Evolutionary conservation across 768 basidiomycete genomes (phyloP), one percentile per base, ranked within the genome.

Genomic region (Tephrocybe sp.): DNA sequence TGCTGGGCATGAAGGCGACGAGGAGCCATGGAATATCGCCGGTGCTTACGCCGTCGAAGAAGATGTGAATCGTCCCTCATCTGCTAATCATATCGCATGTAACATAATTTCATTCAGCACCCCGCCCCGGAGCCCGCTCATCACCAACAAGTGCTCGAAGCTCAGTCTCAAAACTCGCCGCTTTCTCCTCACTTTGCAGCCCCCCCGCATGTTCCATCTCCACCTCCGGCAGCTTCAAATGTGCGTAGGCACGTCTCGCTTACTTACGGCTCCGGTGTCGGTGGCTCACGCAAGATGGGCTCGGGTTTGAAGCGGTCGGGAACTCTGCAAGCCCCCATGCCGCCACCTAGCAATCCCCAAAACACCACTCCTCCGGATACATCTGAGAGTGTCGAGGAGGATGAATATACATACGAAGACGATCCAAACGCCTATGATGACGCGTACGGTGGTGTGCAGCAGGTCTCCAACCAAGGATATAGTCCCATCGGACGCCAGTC

Each of bases 1-100:
- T 68, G 84, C 88, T 45, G 90, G 89, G 36, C 86, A 90, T 61
- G 90, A 93, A 59, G 89, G 86, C 58, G 90, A 91, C 54, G 90
- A 93, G 65, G 90, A 92, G 57, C 87, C 90, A 50, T 93, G 91
- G 91, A 88, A 90, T 65, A 72, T 77, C 37, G 82, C 83, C 34
- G 79, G 76, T 28, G 75, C 68, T 69, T 80, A 65, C 70, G 73
- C 68, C 11, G 73, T 81, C 52, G 85, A 85, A 46, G 88, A 88
- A 26, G 87, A 89, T 69, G 90, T 88, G 55, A 57, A 71, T 62
- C 20, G 17, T 36, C 18, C 32, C 25, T 8, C 36, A 39, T 34
- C 44, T 21, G 14, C 17, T 34, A 10, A 43, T 46, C 38, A 21
- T 51, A 9, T n/a, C 34, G 4, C 34, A 12, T 18, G n/a, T 23